A percentile compares a stretch with the other conserved stretches of the same genome.
Evolutionary conservation across 2,329 filamentous ascomycete genomes (phyloP).

Genomic region (Monosporascus sp.): DNA sequence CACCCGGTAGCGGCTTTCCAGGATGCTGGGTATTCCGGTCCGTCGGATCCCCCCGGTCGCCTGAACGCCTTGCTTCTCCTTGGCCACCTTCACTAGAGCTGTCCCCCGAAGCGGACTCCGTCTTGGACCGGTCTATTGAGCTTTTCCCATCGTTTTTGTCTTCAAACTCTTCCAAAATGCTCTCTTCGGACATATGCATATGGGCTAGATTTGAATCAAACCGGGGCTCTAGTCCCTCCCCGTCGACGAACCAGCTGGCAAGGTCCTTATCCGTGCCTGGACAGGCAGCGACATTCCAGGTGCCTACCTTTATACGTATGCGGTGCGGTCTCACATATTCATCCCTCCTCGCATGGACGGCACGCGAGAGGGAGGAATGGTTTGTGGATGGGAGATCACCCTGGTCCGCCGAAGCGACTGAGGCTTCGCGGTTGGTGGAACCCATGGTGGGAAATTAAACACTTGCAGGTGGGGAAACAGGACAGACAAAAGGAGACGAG

Average conservation of each 20-base stretch:
- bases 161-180: slow-evolving; percentile 24
- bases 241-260: slow-evolving; percentile 79
- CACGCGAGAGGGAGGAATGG: slow-evolving; percentile 55
- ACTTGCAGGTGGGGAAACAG: not conserved
- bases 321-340: slow-evolving; percentile 74
- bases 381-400: slow-evolving; percentile 39
- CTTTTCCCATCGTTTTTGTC: slow-evolving; percentile 5
- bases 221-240: slow-evolving; percentile 61
- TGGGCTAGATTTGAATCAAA: slow-evolving; percentile 58
- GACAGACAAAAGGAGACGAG: not conserved
- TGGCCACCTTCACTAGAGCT: slow-evolving; percentile 15
- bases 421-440: slow-evolving; percentile 20
- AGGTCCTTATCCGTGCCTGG: slow-evolving; percentile 84
- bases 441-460: slow-evolving; percentile 15
- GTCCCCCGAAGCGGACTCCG: not conserved
- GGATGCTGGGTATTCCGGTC: slow-evolving; percentile 41
- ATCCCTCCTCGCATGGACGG: slow-evolving; percentile 64
- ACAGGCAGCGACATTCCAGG: slow-evolving; percentile 89
- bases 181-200: slow-evolving; percentile 38
- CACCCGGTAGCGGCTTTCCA: slow-evolving; percentile 42
- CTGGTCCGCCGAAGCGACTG: slow-evolving; percentile 33
- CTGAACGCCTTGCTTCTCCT: slow-evolving; percentile 17
- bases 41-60: not conserved
- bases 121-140: slow-evolving; percentile 2
- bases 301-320: slow-evolving; percentile 82